A percentile compares a stretch with the other conserved stretches of the same genome.
Conservation (phyloP, 352 stramenopile species). For the Sclerospora graminicola region DNA sequence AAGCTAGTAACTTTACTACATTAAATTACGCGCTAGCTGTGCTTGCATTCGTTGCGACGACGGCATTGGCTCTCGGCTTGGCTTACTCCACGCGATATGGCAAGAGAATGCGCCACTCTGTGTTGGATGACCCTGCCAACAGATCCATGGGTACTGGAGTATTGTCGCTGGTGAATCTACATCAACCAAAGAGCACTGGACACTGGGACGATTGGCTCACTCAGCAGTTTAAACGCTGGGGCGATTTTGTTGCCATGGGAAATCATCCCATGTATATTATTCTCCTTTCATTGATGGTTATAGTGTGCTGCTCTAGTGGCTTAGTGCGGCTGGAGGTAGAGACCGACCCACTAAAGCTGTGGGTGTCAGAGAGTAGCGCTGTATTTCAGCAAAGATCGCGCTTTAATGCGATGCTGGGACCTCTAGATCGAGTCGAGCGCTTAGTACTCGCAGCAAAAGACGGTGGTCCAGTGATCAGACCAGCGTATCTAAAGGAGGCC, state of each 20-base stretch:
- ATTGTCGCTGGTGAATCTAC: constrained; percentile 12
- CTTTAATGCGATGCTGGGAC: constrained; percentile 42
- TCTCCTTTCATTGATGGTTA: constrained; percentile 27
- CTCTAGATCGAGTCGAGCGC: constrained; percentile 41
- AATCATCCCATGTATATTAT: constrained; percentile 40
- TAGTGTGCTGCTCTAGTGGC: constrained; percentile 27
- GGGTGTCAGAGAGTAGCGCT: constrained; percentile 31
- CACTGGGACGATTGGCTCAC: constrained; percentile 27
- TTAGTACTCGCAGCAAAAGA: constrained; percentile 52
- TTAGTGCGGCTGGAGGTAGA: constrained; percentile 35
- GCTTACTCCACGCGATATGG: constrained; percentile 29
- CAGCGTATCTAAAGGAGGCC: constrained; percentile 38
- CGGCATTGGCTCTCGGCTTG: constrained; percentile 32
- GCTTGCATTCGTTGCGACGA: constrained; percentile 31
- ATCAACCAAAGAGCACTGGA: constrained; percentile 23
- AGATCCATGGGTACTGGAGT: constrained; percentile 3
- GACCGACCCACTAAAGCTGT: constrained; percentile 44
- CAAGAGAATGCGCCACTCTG: constrained; percentile 21
- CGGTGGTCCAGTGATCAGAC: constrained; percentile 32
- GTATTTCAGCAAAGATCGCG: constrained; percentile 32
- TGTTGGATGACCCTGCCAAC: constrained; percentile 11
- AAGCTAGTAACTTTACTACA: constrained; percentile 24
- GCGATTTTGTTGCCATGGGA: constrained; percentile 31
- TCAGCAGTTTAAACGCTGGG: constrained; percentile 32
- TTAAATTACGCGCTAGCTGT: constrained; percentile 51